Evolutionary conservation across 140 eudicot species (phyloP).

Genomic region (Senecio squalidus): DNA sequence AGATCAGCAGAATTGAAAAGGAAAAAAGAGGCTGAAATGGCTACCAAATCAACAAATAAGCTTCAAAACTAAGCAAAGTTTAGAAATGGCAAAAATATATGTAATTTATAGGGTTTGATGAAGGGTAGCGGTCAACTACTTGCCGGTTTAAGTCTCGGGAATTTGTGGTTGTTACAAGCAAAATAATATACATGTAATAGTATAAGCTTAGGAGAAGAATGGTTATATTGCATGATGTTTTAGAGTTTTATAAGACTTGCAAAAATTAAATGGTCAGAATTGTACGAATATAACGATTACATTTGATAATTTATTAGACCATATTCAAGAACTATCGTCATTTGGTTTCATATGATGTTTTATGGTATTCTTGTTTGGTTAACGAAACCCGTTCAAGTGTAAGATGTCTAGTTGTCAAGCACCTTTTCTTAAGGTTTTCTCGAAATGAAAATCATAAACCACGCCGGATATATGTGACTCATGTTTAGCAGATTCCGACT

Average conservation of each 20-base stretch:
- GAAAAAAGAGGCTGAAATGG: slow-evolving; percentile 22
- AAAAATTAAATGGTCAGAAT: not conserved
- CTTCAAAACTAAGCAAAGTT: slow-evolving; percentile 6
- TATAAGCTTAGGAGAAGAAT: not conserved
- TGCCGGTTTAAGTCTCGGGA: not conserved
- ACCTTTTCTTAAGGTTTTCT: not conserved
- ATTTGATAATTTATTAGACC: not conserved
- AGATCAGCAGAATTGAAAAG: slow-evolving; percentile 32
- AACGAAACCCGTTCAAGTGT: not conserved
- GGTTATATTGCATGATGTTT: not conserved
- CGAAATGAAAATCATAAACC: not conserved
- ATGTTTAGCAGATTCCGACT: too few relatives aligned
- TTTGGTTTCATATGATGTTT: not conserved
- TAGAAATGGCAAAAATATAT: not conserved
- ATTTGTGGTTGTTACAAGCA: not conserved
- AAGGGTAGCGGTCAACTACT: slow-evolving; percentile 1
- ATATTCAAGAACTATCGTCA: not conserved
- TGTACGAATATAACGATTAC: not conserved
- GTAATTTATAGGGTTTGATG: slow-evolving; percentile 9
- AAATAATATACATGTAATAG: not conserved
- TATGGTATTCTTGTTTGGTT: not conserved
- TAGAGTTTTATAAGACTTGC: not conserved
- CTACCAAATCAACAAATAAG: not conserved
- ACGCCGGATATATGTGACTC: not conserved
- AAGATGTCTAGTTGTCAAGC: not conserved